Conservation (phyloP, 2,329 filamentous ascomycete genomes). For the Aspergillus candidus region DNA sequence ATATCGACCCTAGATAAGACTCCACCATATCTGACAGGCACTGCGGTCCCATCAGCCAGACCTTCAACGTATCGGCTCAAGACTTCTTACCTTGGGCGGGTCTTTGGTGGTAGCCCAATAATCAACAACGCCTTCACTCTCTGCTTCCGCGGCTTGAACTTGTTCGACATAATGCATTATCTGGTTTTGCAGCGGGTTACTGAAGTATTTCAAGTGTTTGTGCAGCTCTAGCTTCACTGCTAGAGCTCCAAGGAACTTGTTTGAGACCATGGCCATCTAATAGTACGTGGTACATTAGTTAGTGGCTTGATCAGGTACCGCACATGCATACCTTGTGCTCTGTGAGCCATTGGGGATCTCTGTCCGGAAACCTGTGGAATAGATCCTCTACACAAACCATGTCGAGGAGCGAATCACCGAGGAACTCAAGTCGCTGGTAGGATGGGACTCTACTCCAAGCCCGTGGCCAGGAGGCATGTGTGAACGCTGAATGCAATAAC, state of each 20-base stretch:
- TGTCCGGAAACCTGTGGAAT: conserved; percentile 67
- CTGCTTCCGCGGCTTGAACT: conserved; percentile 25
- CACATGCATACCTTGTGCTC: conserved; percentile 66
- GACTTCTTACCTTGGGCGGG: conserved; percentile 36
- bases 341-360: conserved; percentile 92
- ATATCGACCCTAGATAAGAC: conserved; percentile 81
- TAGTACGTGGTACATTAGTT: conserved; percentile 7
- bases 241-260: conserved; percentile 82
- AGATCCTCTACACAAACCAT: conserved; percentile 78
- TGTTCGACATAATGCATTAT: conserved; percentile 46
- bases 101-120: conserved; percentile 40
- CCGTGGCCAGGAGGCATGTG: conserved; percentile 74
- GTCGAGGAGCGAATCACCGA: conserved; percentile 84
- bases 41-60: conserved; percentile 17
- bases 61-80: neutral
- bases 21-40: conserved; percentile 82
- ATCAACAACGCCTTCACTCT: conserved; percentile 31
- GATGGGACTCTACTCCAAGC: conserved; percentile 72
- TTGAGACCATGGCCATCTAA: conserved; percentile 92
- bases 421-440: conserved; percentile 87
- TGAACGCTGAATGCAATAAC: conserved; percentile 76
- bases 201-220: conserved; percentile 56
- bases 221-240: conserved; percentile 75
- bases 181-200: conserved; percentile 33
- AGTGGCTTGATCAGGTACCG: neutral